Conservation (phyloP, 306 rosid genomes). For the Prunus persica region DNA sequence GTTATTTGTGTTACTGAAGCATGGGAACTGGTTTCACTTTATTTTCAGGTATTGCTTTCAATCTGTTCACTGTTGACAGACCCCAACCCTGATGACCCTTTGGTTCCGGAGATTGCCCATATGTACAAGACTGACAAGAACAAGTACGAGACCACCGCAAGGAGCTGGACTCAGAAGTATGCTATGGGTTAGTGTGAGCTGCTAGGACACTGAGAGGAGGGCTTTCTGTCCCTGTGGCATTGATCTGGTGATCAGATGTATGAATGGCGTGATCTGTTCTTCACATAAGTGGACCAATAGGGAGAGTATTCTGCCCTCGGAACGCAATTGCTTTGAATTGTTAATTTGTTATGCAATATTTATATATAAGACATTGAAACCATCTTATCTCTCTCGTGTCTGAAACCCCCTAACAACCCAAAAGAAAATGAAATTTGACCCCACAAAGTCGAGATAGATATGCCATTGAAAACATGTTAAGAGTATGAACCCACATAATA, state of each 20-base stretch:
- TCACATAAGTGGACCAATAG: slow-evolving; percentile 21
- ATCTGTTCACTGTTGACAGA: slow-evolving; percentile 71
- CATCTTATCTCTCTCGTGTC: neutral
- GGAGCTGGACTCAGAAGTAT: slow-evolving; percentile 86
- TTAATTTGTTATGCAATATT: slow-evolving; percentile 19
- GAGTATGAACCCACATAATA: too few species aligned
- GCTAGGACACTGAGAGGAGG: slow-evolving; percentile 21
- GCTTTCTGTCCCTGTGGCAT: slow-evolving; percentile 29
- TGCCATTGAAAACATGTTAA: too few species aligned
- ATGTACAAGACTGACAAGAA: slow-evolving; percentile 71
- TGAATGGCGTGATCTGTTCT: slow-evolving; percentile 26
- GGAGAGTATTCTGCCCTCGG: slow-evolving; percentile 27
- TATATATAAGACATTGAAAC: slow-evolving; percentile 11
- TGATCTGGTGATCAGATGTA: slow-evolving; percentile 13
- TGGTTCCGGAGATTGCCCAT: slow-evolving; percentile 80
- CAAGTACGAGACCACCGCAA: slow-evolving; percentile 75
- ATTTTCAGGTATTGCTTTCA: slow-evolving; percentile 56
- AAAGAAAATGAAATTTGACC: too few species aligned
- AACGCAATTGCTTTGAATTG: slow-evolving; percentile 30
- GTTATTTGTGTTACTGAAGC: neutral
- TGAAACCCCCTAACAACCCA: too few species aligned
- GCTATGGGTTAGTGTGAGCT: slow-evolving; percentile 55
- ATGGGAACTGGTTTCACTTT: neutral
- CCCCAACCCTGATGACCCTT: slow-evolving; percentile 70
- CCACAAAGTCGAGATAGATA: too few species aligned